Evolutionary conservation across 106 monocot species (phyloP), one percentile per base, ranked within the genome.

Genomic region (Acorus gramineus): DNA sequence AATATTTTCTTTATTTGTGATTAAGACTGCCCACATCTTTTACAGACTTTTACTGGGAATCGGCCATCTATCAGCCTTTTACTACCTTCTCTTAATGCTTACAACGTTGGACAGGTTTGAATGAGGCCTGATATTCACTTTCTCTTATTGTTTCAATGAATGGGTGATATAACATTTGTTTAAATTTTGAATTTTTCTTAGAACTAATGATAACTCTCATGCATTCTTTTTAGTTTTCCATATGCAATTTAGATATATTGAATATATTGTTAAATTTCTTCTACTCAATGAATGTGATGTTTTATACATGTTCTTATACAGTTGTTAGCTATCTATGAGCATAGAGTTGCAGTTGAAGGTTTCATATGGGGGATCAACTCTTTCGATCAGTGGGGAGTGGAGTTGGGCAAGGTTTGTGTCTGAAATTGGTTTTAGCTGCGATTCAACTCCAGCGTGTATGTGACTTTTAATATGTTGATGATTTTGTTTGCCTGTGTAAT

Each of bases 331-430:
- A 91, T 96, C 55, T 96, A 96, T 71, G 95, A 96, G 76, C 95
- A 96, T 70, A 72, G 95, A 68, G 68, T 96, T 76, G 95, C 87
- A 55, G 95, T 96, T 65, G 76, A 96, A 73, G 95, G 95, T 11
- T 96, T 96, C 63, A 53, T 87, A 76, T 96, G 90, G 95, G 95
- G 90, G 42, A 87, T 96, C 73, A 96, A 96, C 72, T 96, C 95
- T 10, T 96, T 96, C 60, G 95, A 96, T 53, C 95, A 96, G 52
- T 96, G 95, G 95, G 95, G 95, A 42, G 95, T 96, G 64, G 90
- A 96, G 76, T 73, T 96, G 51, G 95, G 95, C 55, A 96, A 96
- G 90, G 95, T 96, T 14, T 42, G 74, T 77, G 11, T 47, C n/a
- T 50, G 42, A 48, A 47, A n/a, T 13, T 64, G 14, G n/a, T 28